phyloP scores from a whole-genome alignment of 2,329 filamentous ascomycete genomes.

The Paramyrothecium roridum region DNA sequence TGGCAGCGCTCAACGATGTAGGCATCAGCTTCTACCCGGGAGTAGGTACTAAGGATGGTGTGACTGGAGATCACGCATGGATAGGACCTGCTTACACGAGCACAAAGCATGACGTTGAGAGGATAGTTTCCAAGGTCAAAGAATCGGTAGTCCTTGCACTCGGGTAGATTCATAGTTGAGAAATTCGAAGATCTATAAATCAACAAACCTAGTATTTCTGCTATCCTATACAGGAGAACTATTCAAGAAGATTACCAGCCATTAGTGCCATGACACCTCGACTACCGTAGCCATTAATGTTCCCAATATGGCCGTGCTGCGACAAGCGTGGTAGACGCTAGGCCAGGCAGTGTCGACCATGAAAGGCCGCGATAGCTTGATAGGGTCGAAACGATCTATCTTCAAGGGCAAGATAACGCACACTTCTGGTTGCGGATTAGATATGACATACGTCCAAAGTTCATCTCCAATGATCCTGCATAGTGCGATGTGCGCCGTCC shows the following conservation, averaged over 20 bases:
- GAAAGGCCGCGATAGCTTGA: neutral
- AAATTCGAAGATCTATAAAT: too few relatives aligned
- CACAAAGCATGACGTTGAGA: constrained; percentile 18
- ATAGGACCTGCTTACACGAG: constrained; percentile 41
- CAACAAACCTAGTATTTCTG: too few relatives aligned
- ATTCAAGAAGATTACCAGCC: too few relatives aligned
- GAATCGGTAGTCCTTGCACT: constrained; percentile 9
- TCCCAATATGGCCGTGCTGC: too few relatives aligned
- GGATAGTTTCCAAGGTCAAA: constrained; percentile 12
- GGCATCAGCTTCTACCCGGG: constrained; percentile 44
- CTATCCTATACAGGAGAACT: too few relatives aligned
- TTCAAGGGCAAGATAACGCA: constrained; percentile 1
- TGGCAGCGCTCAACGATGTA: constrained; percentile 37
- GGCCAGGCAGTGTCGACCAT: constrained; percentile 3
- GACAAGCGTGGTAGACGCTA: constrained; percentile 2
- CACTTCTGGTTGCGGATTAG: constrained; percentile 1
- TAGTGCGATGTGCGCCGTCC: too few relatives aligned
- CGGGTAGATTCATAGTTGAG: neutral
- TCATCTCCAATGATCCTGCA: too few relatives aligned
- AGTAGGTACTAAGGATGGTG: constrained; percentile 16
- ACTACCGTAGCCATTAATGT: too few relatives aligned
- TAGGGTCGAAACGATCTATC: neutral
- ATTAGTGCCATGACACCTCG: too few relatives aligned
- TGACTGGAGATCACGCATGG: constrained; percentile 17
- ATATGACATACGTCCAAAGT: too few relatives aligned